Conservation (phyloP, 1,284 basidiomycete genomes). For the Pseudozyma hubeiensis region DNA sequence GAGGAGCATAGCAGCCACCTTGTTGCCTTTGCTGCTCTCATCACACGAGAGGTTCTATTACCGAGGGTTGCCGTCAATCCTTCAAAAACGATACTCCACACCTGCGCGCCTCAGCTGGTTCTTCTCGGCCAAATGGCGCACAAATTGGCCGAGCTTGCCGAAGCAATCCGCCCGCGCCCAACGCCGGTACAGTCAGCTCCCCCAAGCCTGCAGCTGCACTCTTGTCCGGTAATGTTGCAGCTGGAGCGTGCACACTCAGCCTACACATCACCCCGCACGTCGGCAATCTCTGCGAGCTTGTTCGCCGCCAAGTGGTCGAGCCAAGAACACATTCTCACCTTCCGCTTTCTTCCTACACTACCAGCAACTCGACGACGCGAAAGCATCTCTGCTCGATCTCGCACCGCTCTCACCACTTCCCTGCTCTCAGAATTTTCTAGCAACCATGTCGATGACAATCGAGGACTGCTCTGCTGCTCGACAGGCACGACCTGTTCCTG, state of each 20-base stretch:
- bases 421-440: background rate
- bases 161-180: too few species aligned
- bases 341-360: background rate
- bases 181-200: too few species aligned
- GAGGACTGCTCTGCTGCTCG: slow-evolving; percentile 48
- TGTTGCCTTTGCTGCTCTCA: too few species aligned
- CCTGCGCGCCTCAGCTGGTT: background rate
- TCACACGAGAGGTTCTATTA: too few species aligned
- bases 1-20: too few species aligned
- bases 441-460: slow-evolving; percentile 56
- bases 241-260: too few species aligned
- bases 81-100: too few species aligned
- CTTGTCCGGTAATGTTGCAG: too few species aligned
- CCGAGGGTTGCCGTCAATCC: too few species aligned
- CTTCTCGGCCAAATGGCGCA: background rate
- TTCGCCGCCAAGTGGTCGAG: background rate
- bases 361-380: background rate
- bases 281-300: too few species aligned
- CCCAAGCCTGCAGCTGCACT: too few species aligned
- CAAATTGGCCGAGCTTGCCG: background rate
- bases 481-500: slow-evolving; percentile 42
- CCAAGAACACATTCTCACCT: background rate
- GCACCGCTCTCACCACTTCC: background rate
- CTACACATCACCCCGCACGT: too few species aligned
- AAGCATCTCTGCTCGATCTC: background rate